phyloP scores from a whole-genome alignment of 306 rosid species.

The Cucurbita pepo region DNA sequence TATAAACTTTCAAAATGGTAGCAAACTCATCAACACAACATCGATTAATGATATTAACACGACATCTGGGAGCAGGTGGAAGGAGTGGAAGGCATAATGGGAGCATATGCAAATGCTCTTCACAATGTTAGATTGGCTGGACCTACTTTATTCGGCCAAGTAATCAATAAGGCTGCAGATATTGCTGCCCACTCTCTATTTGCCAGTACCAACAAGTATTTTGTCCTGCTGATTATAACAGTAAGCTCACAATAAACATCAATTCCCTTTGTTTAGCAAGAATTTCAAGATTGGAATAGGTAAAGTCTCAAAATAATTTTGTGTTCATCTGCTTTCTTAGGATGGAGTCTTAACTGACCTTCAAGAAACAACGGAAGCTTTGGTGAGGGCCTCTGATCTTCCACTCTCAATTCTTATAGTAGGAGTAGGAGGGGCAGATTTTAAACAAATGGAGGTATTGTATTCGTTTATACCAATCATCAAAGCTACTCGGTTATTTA shows the following conservation, averaged over 20 bases:
- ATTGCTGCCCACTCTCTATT: slow-evolving; percentile 44
- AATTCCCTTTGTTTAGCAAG: background rate
- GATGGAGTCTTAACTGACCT: slow-evolving; percentile 84
- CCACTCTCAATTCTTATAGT: slow-evolving; percentile 74
- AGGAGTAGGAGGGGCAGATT: slow-evolving; percentile 78
- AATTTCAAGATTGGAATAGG: too few relatives aligned
- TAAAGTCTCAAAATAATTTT: background rate
- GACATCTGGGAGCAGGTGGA: slow-evolving; percentile 22
- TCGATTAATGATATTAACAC: too few relatives aligned
- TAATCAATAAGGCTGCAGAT: slow-evolving; percentile 55
- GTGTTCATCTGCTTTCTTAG: slow-evolving; percentile 17
- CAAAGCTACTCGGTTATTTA: background rate
- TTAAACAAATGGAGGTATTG: slow-evolving; percentile 66
- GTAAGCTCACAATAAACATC: slow-evolving; percentile 16
- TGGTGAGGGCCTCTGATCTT: slow-evolving; percentile 78
- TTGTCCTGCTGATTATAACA: slow-evolving; percentile 65
- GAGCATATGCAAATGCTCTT: slow-evolving; percentile 48
- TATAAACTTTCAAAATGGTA: too few relatives aligned
- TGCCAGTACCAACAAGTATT: slow-evolving; percentile 27
- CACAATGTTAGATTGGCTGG: slow-evolving; percentile 46
- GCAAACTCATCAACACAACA: too few relatives aligned
- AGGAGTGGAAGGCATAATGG: slow-evolving; percentile 80
- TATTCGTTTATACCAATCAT: background rate
- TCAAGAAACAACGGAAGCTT: slow-evolving; percentile 65
- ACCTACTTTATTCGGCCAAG: slow-evolving; percentile 79